Conservation (phyloP, 306 rosid species). For the Medicago lupulina region DNA sequence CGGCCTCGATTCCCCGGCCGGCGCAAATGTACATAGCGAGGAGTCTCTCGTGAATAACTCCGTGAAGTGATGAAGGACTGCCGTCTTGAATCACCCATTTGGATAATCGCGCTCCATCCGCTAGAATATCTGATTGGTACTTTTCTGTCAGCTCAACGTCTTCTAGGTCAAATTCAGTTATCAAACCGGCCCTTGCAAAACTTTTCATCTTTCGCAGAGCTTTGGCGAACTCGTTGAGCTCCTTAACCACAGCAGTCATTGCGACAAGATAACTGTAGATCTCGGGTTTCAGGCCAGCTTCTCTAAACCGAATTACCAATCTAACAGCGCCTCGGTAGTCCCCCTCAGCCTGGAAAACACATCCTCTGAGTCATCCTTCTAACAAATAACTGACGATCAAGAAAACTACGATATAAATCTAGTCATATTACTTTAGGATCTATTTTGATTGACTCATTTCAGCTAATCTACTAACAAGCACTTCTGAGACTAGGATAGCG, state of each 20-base stretch:
- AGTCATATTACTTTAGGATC: not conserved
- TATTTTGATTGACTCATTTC: too few species aligned
- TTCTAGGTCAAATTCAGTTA: slow-evolving; percentile 67
- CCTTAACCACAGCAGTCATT: slow-evolving; percentile 95
- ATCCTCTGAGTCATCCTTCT: slow-evolving; percentile 12
- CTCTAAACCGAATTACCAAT: slow-evolving; percentile 75
- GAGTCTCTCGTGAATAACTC: slow-evolving; percentile 90
- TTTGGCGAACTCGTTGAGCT: slow-evolving; percentile 83
- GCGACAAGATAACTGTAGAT: slow-evolving; percentile 89
- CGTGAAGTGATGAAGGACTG: slow-evolving; percentile 58
- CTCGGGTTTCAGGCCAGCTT: slow-evolving; percentile 92
- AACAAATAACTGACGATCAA: not conserved
- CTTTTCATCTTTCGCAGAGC: slow-evolving; percentile 79
- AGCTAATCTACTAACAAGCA: too few species aligned
- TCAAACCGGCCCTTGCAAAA: slow-evolving; percentile 57
- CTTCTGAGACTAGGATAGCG: too few species aligned
- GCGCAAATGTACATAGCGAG: slow-evolving; percentile 96
- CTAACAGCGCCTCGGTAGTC: slow-evolving; percentile 74
- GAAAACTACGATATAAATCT: slow-evolving; percentile 5
- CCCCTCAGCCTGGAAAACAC: slow-evolving; percentile 69
- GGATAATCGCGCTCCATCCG: slow-evolving; percentile 73
- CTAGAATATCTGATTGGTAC: slow-evolving; percentile 80
- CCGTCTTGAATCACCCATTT: slow-evolving; percentile 82
- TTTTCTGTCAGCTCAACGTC: slow-evolving; percentile 63
- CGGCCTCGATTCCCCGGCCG: slow-evolving; percentile 91